Conservation (phyloP, 345 rosid genomes). For the Brassica incana region DNA sequence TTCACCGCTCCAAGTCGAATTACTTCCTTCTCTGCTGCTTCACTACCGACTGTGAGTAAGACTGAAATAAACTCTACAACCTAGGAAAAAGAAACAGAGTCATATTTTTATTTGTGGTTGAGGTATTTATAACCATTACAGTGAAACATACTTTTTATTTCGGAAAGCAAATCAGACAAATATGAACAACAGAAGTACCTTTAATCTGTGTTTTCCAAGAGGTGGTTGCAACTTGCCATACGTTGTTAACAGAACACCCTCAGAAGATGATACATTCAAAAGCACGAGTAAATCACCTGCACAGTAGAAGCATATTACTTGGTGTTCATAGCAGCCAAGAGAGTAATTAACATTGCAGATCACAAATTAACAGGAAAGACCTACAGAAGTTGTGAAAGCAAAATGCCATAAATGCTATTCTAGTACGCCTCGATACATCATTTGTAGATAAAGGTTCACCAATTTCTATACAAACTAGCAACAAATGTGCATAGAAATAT, state of each 20-base stretch:
- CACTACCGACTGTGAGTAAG: conserved; percentile 73
- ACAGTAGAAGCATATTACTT: conserved; percentile 18
- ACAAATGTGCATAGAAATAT: not conserved
- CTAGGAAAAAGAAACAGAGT: conserved; percentile 46
- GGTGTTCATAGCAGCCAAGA: conserved; percentile 7
- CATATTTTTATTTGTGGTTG: not conserved
- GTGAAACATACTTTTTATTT: not conserved
- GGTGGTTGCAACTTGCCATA: conserved; percentile 95
- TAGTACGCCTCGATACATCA: not conserved
- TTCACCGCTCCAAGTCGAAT: conserved; percentile 71
- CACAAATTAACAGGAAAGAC: conserved; percentile 15
- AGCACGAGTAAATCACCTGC: conserved; percentile 84
- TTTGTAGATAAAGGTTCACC: not conserved
- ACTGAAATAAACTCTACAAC: conserved; percentile 91
- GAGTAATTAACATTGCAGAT: not conserved
- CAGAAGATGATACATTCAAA: conserved; percentile 67
- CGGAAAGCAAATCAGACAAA: not conserved
- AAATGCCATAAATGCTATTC: conserved; percentile 4
- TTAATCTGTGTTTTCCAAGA: conserved; percentile 87
- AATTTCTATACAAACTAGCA: not conserved
- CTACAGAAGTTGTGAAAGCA: conserved; percentile 9
- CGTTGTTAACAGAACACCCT: conserved; percentile 63
- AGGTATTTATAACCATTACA: conserved; percentile 7
- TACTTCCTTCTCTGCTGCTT: conserved; percentile 81
- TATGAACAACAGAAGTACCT: conserved; percentile 47